phyloP scores from a whole-genome alignment of 139 green algal species.

The Spirogloea muscicola region DNA sequence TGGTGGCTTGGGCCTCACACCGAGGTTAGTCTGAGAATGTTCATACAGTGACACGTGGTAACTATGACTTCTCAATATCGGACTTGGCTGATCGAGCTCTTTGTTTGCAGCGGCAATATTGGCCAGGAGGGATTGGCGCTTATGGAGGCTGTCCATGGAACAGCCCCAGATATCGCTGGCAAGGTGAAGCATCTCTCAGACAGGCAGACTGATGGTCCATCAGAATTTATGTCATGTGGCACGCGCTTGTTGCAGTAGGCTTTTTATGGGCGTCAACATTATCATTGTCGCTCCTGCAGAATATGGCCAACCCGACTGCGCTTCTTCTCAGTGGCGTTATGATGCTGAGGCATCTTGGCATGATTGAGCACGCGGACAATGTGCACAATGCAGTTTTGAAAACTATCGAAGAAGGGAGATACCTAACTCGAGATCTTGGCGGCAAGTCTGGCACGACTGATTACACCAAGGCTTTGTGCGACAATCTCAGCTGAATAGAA shows the following conservation, averaged over 20 bases:
- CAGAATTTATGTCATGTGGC: neutral
- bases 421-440: conserved; percentile 82
- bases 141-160: conserved; percentile 93
- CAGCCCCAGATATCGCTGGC: conserved; percentile 83
- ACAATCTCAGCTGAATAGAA: conserved; percentile 57
- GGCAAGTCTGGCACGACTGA: conserved; percentile 71
- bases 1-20: conserved; percentile 91
- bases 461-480: conserved; percentile 88
- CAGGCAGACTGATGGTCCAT: neutral
- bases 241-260: neutral
- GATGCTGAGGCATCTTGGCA: conserved; percentile 87
- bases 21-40: too few species aligned
- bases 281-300: too few species aligned
- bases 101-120: conserved; percentile 47
- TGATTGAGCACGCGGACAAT: conserved; percentile 54
- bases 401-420: conserved; percentile 79
- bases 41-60: too few species aligned
- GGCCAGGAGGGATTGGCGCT: conserved; percentile 68
- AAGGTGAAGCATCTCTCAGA: conserved; percentile 19
- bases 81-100: neutral
- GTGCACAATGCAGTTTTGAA: conserved; percentile 75
- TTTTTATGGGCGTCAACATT: neutral
- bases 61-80: too few species aligned
- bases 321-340: conserved; percentile 84
- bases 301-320: conserved; percentile 92